phyloP scores from a whole-genome alignment of 208 protist species.

The Wallacemonas rigidus region DNA sequence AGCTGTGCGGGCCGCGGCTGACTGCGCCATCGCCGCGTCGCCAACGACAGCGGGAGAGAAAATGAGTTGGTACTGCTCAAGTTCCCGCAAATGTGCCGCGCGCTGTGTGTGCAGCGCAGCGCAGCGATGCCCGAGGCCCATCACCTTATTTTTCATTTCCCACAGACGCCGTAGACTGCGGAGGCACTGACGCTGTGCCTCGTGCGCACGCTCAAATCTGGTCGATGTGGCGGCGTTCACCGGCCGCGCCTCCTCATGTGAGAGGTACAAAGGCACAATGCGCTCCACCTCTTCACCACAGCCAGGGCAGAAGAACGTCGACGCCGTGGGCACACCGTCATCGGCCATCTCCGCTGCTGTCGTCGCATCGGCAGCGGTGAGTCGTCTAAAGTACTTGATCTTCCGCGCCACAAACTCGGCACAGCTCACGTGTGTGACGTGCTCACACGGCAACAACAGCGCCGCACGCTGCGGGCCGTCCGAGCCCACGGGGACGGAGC shows the following conservation, averaged over 20 bases:
- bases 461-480: constrained; percentile 63
- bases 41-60: constrained; percentile 31
- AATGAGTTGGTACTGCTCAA: constrained; percentile 52
- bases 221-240: constrained; percentile 13
- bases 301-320: constrained; percentile 47
- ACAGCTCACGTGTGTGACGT: constrained; percentile 80
- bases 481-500: constrained; percentile 56
- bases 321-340: constrained; percentile 9
- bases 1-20: constrained; percentile 5
- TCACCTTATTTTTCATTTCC: constrained; percentile 41
- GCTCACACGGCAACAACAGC: constrained; percentile 82
- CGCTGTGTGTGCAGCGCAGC: constrained; percentile 64
- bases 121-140: constrained; percentile 53
- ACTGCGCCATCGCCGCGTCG: not conserved
- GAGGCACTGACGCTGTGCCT: constrained; percentile 55
- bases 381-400: constrained; percentile 25
- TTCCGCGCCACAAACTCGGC: constrained; percentile 63
- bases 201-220: constrained; percentile 27
- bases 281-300: constrained; percentile 38
- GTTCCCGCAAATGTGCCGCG: constrained; percentile 35
- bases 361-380: constrained; percentile 6
- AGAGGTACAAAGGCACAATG: constrained; percentile 60
- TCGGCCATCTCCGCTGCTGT: constrained; percentile 15
- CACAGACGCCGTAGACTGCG: constrained; percentile 43
- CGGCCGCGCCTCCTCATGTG: constrained; percentile 18